These are phyloP conservation scores for Sphagnum contortum DNA, from an alignment of 225 moss, liverwort and hornwort genomes.

Conservation along the genomic window DNA sequence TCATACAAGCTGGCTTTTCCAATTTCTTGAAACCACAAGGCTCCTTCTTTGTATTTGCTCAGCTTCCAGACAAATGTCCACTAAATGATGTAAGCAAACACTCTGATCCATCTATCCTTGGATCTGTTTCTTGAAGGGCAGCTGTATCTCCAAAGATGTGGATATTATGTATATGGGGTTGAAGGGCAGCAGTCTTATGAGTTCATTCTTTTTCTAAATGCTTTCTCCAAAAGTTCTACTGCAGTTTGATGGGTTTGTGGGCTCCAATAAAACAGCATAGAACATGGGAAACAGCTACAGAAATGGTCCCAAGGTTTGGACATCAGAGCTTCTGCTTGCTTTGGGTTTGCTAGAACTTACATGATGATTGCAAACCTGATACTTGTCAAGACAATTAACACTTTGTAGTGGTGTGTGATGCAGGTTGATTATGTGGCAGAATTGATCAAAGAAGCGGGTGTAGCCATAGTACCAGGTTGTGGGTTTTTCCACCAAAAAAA, in stretches of 20 bases:
- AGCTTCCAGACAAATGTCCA: conserved; percentile 45
- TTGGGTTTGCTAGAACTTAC: too few species aligned
- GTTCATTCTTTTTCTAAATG: not conserved
- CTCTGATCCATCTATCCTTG: not conserved
- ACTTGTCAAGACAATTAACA: too few species aligned
- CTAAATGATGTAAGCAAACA: conserved; percentile 48
- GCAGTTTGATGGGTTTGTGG: not conserved
- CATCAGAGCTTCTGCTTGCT: too few species aligned
- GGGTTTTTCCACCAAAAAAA: conserved; percentile 53
- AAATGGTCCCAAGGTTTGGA: too few species aligned
- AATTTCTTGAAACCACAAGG: conserved; percentile 69
- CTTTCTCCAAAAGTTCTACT: not conserved
- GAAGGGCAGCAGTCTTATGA: not conserved
- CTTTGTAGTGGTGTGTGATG: conserved; percentile 7
- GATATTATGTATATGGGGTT: not conserved
- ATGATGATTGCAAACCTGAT: too few species aligned
- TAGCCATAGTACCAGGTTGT: conserved; percentile 66
- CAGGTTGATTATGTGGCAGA: conserved; percentile 68
- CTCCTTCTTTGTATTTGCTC: conserved; percentile 73
- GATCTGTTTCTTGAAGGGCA: not conserved
- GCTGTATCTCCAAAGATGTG: not conserved
- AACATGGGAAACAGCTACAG: too few species aligned
- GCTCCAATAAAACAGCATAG: not conserved
- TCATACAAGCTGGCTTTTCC: conserved; percentile 54
- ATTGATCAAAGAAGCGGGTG: conserved; percentile 54